These are phyloP conservation scores for Triangularia verruculosa DNA, from an alignment of 2,329 filamentous ascomycete genomes.

Conservation along the genomic window DNA sequence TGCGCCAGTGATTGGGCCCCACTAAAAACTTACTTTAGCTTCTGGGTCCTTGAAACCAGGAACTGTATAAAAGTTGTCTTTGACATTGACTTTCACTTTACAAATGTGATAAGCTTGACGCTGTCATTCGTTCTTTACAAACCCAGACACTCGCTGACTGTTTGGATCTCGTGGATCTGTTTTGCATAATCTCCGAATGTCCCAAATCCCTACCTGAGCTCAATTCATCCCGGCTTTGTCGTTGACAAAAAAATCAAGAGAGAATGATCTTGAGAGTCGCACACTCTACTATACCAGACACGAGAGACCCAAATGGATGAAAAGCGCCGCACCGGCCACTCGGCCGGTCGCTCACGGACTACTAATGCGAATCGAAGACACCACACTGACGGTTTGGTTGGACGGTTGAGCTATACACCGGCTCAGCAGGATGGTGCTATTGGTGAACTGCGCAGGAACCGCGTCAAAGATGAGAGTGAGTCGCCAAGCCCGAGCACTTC, in stretches of 20 bases:
- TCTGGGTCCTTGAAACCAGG: not conserved
- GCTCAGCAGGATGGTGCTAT: conserved; percentile 14
- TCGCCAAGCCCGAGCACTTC: not conserved
- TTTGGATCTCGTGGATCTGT: not conserved
- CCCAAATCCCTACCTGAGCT: not conserved
- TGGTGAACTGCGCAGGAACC: conserved; percentile 38
- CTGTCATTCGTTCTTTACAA: not conserved
- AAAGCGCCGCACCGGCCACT: conserved; percentile 7
- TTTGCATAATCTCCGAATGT: not conserved
- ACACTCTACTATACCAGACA: not conserved
- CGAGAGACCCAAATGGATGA: conserved; percentile 27
- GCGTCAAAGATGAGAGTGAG: conserved; percentile 31
- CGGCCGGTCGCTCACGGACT: not conserved
- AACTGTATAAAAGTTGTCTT: not conserved
- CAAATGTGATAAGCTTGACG: not conserved
- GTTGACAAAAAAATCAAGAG: not conserved
- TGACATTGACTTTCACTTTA: not conserved
- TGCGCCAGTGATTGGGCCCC: not conserved
- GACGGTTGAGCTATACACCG: conserved; percentile 27
- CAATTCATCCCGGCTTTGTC: not conserved
- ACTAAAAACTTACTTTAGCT: conserved; percentile 6
- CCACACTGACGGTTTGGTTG: conserved; percentile 22
- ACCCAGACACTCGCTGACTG: not conserved
- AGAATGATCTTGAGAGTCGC: conserved; percentile 21
- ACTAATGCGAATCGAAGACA: conserved; percentile 14